phyloP scores from a whole-genome alignment of 2,329 filamentous ascomycete species.

The Anthostomella pinea region DNA sequence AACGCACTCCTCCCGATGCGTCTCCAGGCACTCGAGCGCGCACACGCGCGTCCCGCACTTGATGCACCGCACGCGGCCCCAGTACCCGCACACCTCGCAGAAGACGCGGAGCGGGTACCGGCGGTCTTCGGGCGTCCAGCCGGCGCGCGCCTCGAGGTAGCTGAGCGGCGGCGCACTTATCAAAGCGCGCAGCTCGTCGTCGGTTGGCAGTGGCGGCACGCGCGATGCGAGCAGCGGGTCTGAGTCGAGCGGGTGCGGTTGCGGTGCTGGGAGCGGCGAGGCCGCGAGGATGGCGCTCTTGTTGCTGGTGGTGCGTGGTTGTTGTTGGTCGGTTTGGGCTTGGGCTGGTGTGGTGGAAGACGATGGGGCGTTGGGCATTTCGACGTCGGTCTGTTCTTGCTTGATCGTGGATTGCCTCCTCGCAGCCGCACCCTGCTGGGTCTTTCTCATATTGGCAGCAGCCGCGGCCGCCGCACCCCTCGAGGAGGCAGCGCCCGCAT shows the following conservation, averaged over 20 bases:
- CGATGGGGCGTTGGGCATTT: conserved; percentile 43
- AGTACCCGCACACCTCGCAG: conserved; percentile 80
- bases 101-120: conserved; percentile 61
- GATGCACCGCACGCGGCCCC: conserved; percentile 72
- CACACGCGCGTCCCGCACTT: conserved; percentile 79
- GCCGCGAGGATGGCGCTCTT: conserved; percentile 25
- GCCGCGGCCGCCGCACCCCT: too few relatives aligned
- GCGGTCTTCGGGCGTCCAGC: conserved; percentile 38
- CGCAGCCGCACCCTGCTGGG: conserved; percentile 12
- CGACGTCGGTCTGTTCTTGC: conserved; percentile 23
- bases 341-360: conserved; percentile 1
- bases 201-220: conserved; percentile 56
- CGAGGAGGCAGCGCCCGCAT: too few relatives aligned
- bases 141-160: conserved; percentile 61
- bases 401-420: background rate
- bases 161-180: conserved; percentile 62
- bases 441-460: too few relatives aligned
- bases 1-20: conserved; percentile 70
- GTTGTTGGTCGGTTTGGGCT: background rate
- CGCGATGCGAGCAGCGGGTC: conserved; percentile 58
- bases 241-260: conserved; percentile 39
- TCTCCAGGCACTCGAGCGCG: conserved; percentile 69
- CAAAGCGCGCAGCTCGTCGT: conserved; percentile 62
- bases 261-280: conserved; percentile 1
- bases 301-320: conserved; percentile 27